Base-by-base conservation (phyloP, 2,329 filamentous ascomycete species). In the Pseudogymnoascus sp. region DNA sequence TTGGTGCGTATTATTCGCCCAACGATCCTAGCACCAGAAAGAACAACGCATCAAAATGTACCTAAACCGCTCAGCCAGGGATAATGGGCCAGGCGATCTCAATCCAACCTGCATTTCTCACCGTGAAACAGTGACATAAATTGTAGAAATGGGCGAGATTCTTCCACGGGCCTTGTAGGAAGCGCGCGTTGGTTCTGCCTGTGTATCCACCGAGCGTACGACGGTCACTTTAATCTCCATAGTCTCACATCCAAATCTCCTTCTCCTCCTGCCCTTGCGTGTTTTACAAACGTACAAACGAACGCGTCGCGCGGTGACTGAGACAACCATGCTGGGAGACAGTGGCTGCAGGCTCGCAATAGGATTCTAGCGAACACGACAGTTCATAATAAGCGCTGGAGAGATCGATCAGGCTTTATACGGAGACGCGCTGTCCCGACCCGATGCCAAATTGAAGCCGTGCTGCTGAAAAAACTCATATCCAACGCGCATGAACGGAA, bases 251-350 rank as follows among this genome's bases (percentile, higher is more conserved):
- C 50, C 50, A 56, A 56, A 35, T 56, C 50, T 56, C 50, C 50
- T 29, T 56, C 50, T 15, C 50, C 29, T 19, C 29, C 29, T 35
- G 50, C 29, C 29, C 50, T 56, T 56, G 33, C 29, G 29, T 56
- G 50, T 56, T 56, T 33, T 56, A 56, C 50, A 56, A 56, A 56
- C 50, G 50, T 56, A 56, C 50, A 56, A 56, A 56, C 50, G 50
- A 56, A 33, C 29, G 50, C 50, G 50, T 56, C 50, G 50, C 50
- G 50, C 50, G 29, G 50, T 56, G 50, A 56, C 50, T 56, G 50
- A 56, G 50, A 56, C 50, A 56, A 33, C 5, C 50, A 56, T 56
- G 50, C 50, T 21, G 23, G 17, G n/a, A 56, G 17, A 56, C 50
- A 56, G 50, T 56, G 50, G 29, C 29, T 33, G 29, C 50, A 56